A percentile compares a stretch with the other conserved stretches of the same genome.
Conservation (phyloP, 129 eudicot genomes). For the Artemisia tridentata region DNA sequence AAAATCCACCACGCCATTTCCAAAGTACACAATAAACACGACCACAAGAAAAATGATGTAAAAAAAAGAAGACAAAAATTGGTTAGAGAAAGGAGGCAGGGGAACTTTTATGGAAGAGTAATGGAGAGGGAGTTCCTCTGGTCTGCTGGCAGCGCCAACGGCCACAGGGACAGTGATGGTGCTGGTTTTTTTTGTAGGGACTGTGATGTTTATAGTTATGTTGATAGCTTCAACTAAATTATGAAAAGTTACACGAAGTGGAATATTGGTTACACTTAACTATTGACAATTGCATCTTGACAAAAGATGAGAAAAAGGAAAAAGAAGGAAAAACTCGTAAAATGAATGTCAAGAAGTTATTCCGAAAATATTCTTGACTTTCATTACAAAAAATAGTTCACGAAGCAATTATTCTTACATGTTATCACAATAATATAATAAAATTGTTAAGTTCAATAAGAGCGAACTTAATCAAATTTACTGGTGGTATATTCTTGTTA, state of each 20-base stretch:
- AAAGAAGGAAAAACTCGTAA: background rate
- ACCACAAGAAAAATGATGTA: no score
- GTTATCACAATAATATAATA: background rate
- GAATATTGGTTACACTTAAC: background rate
- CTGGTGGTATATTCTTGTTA: no score
- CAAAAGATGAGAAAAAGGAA: background rate
- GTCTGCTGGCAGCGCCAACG: no score
- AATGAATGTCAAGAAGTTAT: background rate
- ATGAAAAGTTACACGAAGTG: background rate
- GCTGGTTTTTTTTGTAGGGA: no score
- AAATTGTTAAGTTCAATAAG: background rate
- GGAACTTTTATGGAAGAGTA: no score
- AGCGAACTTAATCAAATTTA: background rate
- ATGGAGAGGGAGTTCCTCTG: no score
- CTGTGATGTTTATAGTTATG: no score
- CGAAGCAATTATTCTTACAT: background rate
- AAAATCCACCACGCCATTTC: no score
- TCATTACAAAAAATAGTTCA: background rate
- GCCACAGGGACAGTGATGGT: no score
- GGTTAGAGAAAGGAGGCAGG: no score
- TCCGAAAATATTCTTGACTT: background rate
- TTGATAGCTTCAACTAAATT: background rate
- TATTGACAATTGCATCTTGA: background rate
- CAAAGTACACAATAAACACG: no score
- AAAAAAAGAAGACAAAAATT: no score